Percentiles rank a stretch among this genome's conserved stretches.
These are phyloP conservation scores for Alternaria sp. DNA, from an alignment of 2,329 filamentous ascomycete genomes.

Conservation along the genomic window DNA sequence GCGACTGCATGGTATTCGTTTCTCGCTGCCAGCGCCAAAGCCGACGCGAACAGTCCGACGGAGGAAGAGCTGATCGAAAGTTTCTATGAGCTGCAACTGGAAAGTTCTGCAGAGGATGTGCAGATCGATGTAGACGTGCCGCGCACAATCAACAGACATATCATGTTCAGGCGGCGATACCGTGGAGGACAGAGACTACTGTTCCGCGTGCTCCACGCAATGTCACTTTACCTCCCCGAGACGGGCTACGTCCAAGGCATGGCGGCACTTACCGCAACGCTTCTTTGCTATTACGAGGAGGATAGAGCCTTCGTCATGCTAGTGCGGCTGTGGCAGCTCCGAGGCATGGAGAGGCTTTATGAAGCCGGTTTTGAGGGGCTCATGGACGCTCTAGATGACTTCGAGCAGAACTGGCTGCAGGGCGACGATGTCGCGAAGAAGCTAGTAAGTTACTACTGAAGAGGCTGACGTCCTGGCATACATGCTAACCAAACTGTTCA, in stretches of 20 bases:
- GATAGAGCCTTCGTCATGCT: slow-evolving; percentile 95
- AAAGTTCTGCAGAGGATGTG: slow-evolving; percentile 84
- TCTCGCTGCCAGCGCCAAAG: slow-evolving; percentile 76
- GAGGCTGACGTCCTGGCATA: background rate
- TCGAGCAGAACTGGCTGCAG: slow-evolving; percentile 81
- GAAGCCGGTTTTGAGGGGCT: slow-evolving; percentile 82
- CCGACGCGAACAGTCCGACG: slow-evolving; percentile 64
- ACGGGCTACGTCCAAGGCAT: slow-evolving; percentile 98
- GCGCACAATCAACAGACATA: slow-evolving; percentile 90
- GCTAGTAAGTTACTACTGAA: slow-evolving; percentile 64
- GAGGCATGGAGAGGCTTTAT: slow-evolving; percentile 86
- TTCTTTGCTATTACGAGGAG: slow-evolving; percentile 97
- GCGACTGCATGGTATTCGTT: slow-evolving; percentile 95
- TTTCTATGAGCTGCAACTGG: slow-evolving; percentile 75
- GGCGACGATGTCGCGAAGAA: slow-evolving; percentile 79
- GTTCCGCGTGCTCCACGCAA: slow-evolving; percentile 89
- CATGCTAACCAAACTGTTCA: slow-evolving; percentile 24
- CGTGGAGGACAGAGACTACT: slow-evolving; percentile 85
- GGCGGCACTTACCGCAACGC: slow-evolving; percentile 88
- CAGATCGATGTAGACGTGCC: slow-evolving; percentile 98
- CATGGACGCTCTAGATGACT: slow-evolving; percentile 84
- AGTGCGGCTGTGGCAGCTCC: slow-evolving; percentile 88
- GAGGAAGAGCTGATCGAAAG: slow-evolving; percentile 74
- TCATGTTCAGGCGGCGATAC: slow-evolving; percentile 95
- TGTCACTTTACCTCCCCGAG: slow-evolving; percentile 88